phyloP scores from a whole-genome alignment of 305 asterid species.

The Lippia alba region DNA sequence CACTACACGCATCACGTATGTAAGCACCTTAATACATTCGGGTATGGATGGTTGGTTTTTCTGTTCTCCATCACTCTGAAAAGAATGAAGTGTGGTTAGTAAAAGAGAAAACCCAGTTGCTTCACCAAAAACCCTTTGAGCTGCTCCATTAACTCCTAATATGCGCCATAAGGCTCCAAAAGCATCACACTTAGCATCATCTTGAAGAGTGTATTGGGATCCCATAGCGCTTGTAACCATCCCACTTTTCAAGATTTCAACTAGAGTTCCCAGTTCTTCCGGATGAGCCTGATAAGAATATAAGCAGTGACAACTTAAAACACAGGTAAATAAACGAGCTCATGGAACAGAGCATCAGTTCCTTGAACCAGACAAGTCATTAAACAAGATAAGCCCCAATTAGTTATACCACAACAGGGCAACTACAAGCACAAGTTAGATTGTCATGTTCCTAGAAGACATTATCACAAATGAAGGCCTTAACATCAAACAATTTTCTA shows the following conservation, averaged over 20 bases:
- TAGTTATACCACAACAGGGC: constrained; percentile 4
- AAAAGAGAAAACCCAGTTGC: constrained; percentile 97
- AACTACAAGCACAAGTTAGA: constrained; percentile 22
- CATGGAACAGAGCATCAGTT: constrained; percentile 25
- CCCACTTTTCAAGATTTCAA: constrained; percentile 94
- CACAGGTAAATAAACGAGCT: constrained; percentile 15
- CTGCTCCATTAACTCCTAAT: constrained; percentile 75
- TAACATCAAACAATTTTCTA: constrained; percentile 10
- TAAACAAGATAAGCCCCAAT: constrained; percentile 22
- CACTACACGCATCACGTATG: constrained; percentile 85
- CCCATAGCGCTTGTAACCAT: constrained; percentile 91
- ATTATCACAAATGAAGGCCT: constrained; percentile 8
- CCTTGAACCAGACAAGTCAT: constrained; percentile 28
- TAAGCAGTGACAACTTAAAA: constrained; percentile 31
- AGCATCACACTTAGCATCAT: constrained; percentile 90
- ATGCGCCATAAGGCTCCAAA: constrained; percentile 95
- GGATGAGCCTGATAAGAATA: constrained; percentile 75
- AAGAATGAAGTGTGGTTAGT: constrained; percentile 85
- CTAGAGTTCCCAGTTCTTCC: constrained; percentile 86
- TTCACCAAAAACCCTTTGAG: constrained; percentile 99
- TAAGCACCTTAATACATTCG: constrained; percentile 63
- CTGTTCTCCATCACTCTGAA: constrained; percentile 71
- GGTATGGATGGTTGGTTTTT: constrained; percentile 49
- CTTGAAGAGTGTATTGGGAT: constrained; percentile 74
- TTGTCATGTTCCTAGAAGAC: constrained; percentile 24